phyloP scores from a whole-genome alignment of 108 stramenopile species.

The Schizochytrium sp. region DNA sequence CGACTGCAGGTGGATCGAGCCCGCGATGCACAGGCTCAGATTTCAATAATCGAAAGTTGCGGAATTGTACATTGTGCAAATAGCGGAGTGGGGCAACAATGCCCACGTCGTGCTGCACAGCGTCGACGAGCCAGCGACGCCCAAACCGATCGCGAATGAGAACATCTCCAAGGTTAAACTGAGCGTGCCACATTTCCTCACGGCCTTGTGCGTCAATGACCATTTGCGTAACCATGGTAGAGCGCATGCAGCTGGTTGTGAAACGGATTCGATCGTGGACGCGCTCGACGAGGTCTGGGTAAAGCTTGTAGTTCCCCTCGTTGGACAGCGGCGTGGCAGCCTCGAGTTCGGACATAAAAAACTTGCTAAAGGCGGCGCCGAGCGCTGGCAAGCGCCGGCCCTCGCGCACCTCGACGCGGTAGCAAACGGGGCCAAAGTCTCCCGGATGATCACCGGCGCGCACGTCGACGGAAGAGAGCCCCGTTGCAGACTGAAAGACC shows the following conservation, averaged over 20 bases:
- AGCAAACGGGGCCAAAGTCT: background rate
- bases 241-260: background rate
- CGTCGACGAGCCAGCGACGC: background rate
- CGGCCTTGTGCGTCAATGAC: background rate
- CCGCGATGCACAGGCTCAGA: background rate
- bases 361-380: background rate
- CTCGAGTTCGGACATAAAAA: background rate
- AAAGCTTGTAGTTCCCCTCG: background rate
- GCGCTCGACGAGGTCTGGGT: background rate
- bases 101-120: background rate
- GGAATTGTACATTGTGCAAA: background rate
- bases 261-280: background rate
- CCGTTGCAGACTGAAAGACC: background rate
- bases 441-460: background rate
- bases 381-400: background rate
- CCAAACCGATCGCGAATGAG: background rate
- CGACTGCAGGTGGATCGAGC: background rate
- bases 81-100: background rate
- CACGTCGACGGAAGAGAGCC: background rate
- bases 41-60: background rate
- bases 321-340: background rate
- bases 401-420: background rate
- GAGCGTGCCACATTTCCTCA: background rate
- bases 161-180: background rate
- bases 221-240: background rate